Base-by-base conservation (phyloP, 768 basidiomycete genomes). In the Leccinum obscurum region DNA sequence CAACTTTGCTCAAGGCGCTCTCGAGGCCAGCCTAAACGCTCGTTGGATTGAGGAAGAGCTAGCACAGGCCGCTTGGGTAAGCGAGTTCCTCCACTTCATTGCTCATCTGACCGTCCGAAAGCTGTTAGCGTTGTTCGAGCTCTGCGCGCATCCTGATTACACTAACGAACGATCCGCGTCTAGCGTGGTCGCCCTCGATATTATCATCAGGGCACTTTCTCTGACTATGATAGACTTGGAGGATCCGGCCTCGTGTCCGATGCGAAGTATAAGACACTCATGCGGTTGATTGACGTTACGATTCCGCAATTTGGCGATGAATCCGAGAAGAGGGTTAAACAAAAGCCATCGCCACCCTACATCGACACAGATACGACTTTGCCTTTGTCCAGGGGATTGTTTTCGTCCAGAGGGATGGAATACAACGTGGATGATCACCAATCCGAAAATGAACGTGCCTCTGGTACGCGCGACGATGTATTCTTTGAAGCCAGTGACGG, bases 221-320 rank as follows among this genome's bases (percentile, higher is more conserved):
- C 73, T 90, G 57, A 85, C 87, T 1, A 64, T 77, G 57, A 75
- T 92, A 22, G 90, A 91, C 65, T 76, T 76, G 10, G 79, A 80
- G 59, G 80, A 90, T 60, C 82, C 83, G 0, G 74, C 78, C 44
- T 77, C 80, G 77, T 95, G 50, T 94, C 92, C 22, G 92, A 94
- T 68, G 84, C 85, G 8, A 96, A 95, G 72, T 96, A 96, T 76
- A 90, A 95, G 75, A 84, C 88, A 1, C 75, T 98, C 49, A 93
- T 99, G 92, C 86, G 92, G 9, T 80, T 98, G 58, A 84, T 98
- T 66, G 95, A 98, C 67, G 87, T 95, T 28, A 85, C 88, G 30
- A 87, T 98, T 41, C 97, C 97, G 14, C 84, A 88, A 59, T 89
- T 98, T 65, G 88, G 84, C 49, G 78, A 83, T 26, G 79, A 76